Conservation (phyloP, 768 basidiomycete species). For the Suillus plorans region DNA sequence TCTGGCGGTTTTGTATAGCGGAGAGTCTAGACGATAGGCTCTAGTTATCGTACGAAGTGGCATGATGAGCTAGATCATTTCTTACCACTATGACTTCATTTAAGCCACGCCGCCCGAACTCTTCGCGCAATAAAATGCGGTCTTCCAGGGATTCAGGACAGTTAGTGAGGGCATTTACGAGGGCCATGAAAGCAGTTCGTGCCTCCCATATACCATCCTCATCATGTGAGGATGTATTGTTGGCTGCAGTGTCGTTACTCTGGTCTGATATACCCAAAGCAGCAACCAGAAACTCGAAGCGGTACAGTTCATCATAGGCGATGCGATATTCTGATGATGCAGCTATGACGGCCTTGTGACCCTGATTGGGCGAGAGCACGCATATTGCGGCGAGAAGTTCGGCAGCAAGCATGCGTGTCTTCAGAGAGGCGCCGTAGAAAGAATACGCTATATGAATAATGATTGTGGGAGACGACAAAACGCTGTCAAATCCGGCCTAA, state of each 20-base stretch:
- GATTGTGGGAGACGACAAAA: constrained; percentile 60
- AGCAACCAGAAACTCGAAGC: constrained; percentile 75
- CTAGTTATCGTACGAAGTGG: neutral
- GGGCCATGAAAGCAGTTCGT: constrained; percentile 68
- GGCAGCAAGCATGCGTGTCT: constrained; percentile 65
- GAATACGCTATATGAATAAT: constrained; percentile 74
- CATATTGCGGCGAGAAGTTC: constrained; percentile 87
- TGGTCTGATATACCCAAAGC: constrained; percentile 59
- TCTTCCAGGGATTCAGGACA: constrained; percentile 78
- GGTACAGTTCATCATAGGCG: constrained; percentile 67
- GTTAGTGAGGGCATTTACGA: constrained; percentile 79
- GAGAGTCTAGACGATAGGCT: constrained; percentile 50
- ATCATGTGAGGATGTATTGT: constrained; percentile 35
- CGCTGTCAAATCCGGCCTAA: constrained; percentile 73
- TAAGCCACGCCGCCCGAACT: constrained; percentile 77
- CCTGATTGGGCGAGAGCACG: constrained; percentile 66
- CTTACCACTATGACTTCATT: constrained; percentile 84
- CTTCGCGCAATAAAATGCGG: constrained; percentile 76
- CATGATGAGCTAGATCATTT: constrained; percentile 11
- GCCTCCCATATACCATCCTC: constrained; percentile 82
- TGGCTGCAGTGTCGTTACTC: constrained; percentile 31
- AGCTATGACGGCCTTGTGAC: constrained; percentile 70
- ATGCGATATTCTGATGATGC: constrained; percentile 82
- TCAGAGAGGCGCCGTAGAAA: constrained; percentile 63
- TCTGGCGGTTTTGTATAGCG: constrained; percentile 78